A percentile compares a stretch with the other conserved stretches of the same genome.
Conservation (phyloP, 495 filamentous ascomycete genomes). For the Talaromyces liani region DNA sequence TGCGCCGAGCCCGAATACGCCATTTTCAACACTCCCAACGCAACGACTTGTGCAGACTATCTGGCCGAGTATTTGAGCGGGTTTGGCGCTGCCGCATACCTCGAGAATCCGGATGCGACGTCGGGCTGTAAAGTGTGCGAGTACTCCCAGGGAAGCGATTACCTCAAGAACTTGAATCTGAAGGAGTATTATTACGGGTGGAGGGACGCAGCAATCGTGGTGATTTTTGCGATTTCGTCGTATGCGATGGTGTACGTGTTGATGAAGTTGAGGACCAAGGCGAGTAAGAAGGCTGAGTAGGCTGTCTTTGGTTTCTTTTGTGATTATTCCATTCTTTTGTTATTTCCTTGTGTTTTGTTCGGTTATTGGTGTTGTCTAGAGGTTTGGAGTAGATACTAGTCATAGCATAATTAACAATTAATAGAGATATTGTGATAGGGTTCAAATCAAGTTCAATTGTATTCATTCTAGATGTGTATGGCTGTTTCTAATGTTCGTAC, state of each 20-base stretch:
- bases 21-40: slow-evolving; percentile 45
- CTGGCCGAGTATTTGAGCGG: slow-evolving; percentile 38
- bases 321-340: neutral
- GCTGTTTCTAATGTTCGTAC: neutral
- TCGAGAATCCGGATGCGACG: slow-evolving; percentile 48
- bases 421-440: neutral
- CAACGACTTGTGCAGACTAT: slow-evolving; percentile 51
- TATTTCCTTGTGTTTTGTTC: neutral
- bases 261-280: slow-evolving; percentile 38
- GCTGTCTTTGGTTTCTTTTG: neutral
- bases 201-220: slow-evolving; percentile 36
- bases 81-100: slow-evolving; percentile 40
- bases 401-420: neutral
- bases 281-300: slow-evolving; percentile 31
- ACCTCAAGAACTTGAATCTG: slow-evolving; percentile 29
- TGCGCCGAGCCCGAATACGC: slow-evolving; percentile 54
- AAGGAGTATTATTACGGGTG: slow-evolving; percentile 37
- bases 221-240: slow-evolving; percentile 35
- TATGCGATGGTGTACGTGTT: slow-evolving; percentile 41
- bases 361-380: neutral
- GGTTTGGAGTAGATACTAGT: too few relatives aligned
- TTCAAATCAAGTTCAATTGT: neutral
- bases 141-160: slow-evolving; percentile 30
- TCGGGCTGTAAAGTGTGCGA: slow-evolving; percentile 53
- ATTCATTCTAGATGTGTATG: neutral